Base-by-base conservation (phyloP, 2,329 filamentous ascomycete species). In the Cadophora sp. region DNA sequence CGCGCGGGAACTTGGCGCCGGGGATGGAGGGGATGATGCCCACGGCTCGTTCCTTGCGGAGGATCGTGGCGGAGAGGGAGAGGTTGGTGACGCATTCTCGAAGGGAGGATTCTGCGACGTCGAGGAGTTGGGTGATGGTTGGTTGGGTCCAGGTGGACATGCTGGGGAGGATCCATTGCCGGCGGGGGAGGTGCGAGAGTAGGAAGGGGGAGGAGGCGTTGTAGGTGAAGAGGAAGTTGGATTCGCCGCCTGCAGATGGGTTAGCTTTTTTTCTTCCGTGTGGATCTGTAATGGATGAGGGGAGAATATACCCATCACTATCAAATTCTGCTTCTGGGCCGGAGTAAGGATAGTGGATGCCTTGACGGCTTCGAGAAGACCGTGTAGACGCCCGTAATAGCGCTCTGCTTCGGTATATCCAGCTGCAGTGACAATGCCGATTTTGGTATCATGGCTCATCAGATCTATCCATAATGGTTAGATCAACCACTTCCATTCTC, bases 351-450 rank as follows among this genome's bases (percentile, higher is more conserved):
- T 78, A 0, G 84, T 77, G 0, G 88, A 87, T 6, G 78, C 76
- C 61, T 87, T 85, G 22, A 98, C 87, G 30, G 92, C 91, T 73
- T 97, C 90, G 1, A 99, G 86, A 0, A 99, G 86, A 0, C 96
- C 96, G 77, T 94, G 89, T 1, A 99, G 87, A 18, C 96, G 91
- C 22, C 87, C 89, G 77, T 97, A 94, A 83, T 99, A 99, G 71
- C 89, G 89, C 64, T 90, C 87, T 5, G 93, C 92, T 45, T 95
- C 91, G 0, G 93, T 95, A 81, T 99, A 99, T 20, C 96, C 96
- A 1, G 96, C 96, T 0, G 96, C 96, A 0, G 96, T 99, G 61
- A 99, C 96, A 76, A 99, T 98, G 60, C 94, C 96, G 72, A 99
- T 90, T 72, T 91, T 91, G 71, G 95, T 92, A 68, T 91, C 90